phyloP scores from a whole-genome alignment of 148 eudicot genomes.

The Fagopyrum tataricum region DNA sequence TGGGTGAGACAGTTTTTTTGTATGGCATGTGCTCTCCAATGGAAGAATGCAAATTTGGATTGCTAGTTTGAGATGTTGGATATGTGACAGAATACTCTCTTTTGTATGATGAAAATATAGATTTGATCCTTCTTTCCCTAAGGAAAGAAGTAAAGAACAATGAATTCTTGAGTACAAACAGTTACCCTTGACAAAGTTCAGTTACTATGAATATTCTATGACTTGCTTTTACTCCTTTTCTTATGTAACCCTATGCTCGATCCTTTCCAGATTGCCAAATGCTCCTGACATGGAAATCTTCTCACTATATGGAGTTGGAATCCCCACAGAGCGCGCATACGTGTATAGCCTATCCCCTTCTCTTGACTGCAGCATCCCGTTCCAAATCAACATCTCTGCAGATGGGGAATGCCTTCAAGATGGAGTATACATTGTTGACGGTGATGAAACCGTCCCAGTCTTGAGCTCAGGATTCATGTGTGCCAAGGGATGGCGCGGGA shows the following conservation, averaged over 20 bases:
- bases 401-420: slow-evolving; percentile 40
- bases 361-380: slow-evolving; percentile 79
- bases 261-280: slow-evolving; percentile 65
- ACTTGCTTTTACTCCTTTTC: background rate
- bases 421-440: slow-evolving; percentile 68
- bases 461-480: slow-evolving; percentile 92
- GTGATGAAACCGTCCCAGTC: slow-evolving; percentile 91
- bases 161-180: no score
- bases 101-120: no score
- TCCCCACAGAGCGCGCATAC: slow-evolving; percentile 88
- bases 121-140: no score
- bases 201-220: background rate
- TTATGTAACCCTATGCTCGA: background rate
- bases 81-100: no score
- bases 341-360: slow-evolving; percentile 55
- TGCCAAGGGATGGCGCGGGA: slow-evolving; percentile 98
- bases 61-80: no score
- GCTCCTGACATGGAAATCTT: slow-evolving; percentile 95
- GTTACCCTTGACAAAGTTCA: no score
- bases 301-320: slow-evolving; percentile 84
- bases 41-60: no score
- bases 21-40: no score
- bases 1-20: no score
- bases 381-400: slow-evolving; percentile 73
- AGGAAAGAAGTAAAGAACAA: no score